Base-by-base conservation (phyloP, 2,329 filamentous ascomycete genomes). In the Sporothrix pallida region DNA sequence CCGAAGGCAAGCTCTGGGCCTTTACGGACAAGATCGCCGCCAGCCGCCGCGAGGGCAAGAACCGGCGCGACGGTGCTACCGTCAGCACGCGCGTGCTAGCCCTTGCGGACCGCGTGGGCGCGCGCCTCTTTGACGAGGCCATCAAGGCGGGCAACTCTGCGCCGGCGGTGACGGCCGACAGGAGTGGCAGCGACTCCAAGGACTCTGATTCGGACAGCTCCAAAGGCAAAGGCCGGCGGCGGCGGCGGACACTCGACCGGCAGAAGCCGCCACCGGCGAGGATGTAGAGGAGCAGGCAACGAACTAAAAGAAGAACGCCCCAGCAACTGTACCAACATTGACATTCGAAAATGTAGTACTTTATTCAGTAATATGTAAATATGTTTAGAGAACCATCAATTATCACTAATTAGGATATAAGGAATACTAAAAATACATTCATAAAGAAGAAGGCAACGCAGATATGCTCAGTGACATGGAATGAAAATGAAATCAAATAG, bases 41-140 rank as follows among this genome's bases (percentile, higher is more conserved):
- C 69, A 93, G 90, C 62, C 87, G 96, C 46, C 87, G 95, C 60
- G 96, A 98, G 83, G 96, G 96, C 9, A 99, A 98, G 88, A 98
- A 98, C 80, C 86, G 96, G 26, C 88, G 95, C n/a, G 96, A 99
- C 81, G 95, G 95, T 13, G 93, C 92, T 1, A 97, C 94, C 0
- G 95, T 98, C 2, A 92, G 91, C 77, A 92, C 88, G 13, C 87
- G 96, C 23, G 95, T 99, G 12, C 82, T 98, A 52, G 85, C 86
- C 7, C 86, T 98, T 77, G 91, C 92, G 9, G 94, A 97, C 79
- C 82, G 87, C 65, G 86, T 97, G 10, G 95, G 94, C 0, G 82
- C 84, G 71, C 86, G 87, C 74, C 81, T 98, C 23, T 98, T 93
- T 82, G 87, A 86, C 54, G 87, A 87, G 72, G 86, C 85, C 0